Conservation (phyloP, 108 stramenopile genomes). For the Fistulifera pelliculosa region DNA sequence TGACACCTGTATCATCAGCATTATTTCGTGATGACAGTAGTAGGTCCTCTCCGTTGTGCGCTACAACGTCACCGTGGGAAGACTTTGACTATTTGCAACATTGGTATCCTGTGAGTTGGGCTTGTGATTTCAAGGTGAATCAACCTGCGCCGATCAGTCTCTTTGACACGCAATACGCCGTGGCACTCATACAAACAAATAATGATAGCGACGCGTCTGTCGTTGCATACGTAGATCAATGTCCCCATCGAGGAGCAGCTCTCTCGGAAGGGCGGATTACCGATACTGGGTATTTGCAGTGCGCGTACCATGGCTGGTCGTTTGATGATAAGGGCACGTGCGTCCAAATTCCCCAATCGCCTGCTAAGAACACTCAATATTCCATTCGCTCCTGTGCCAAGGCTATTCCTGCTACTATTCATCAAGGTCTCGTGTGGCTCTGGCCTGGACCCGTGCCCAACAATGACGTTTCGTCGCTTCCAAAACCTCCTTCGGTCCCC, state of each 20-base stretch:
- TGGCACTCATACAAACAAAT: conserved; percentile 17
- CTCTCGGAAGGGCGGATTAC: conserved; percentile 56
- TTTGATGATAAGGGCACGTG: conserved; percentile 53
- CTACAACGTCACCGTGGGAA: conserved; percentile 15
- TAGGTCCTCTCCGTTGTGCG: neutral
- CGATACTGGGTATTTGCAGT: conserved; percentile 39
- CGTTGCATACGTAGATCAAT: conserved; percentile 29
- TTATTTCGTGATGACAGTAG: too few relatives aligned
- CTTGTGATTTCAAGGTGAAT: conserved; percentile 39
- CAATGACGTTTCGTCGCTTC: neutral
- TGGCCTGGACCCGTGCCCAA: neutral
- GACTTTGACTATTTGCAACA: conserved; percentile 45
- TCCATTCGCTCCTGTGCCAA: conserved; percentile 23
- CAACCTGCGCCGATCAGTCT: conserved; percentile 47
- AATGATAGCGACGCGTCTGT: conserved; percentile 16
- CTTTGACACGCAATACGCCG: conserved; percentile 64
- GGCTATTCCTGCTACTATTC: neutral
- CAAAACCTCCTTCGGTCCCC: conserved; percentile 46
- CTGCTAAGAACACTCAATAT: neutral
- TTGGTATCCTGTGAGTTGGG: conserved; percentile 64
- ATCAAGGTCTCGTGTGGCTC: neutral
- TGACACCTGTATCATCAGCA: too few relatives aligned
- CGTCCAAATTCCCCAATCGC: conserved; percentile 66
- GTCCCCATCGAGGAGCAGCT: conserved; percentile 57
- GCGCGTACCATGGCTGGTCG: conserved; percentile 89